A percentile compares a stretch with the other conserved stretches of the same genome.
Evolutionary conservation across 176 grass and related monocot genomes (phyloP).

Genomic region (Zea mays): Zm-B73-REFERENCE-NAM-5.0 NC_050097.1:195062501-195063000

Average conservation of each 20-base stretch:
- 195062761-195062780: conserved; percentile 14
- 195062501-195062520: background rate
- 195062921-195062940: conserved; percentile 40
- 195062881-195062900: conserved; percentile 37
- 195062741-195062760: background rate
- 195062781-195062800: conserved; percentile 33
- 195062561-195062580: background rate
- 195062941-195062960: conserved; percentile 27
- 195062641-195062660: conserved; percentile 3
- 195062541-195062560: background rate
- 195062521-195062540: background rate
- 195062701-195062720: background rate
- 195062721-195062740: conserved; percentile 27
- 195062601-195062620: conserved; percentile 3
- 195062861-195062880: conserved; percentile 40
- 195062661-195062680: background rate
- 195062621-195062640: background rate
- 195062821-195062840: background rate
- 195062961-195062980: conserved; percentile 21
- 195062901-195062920: conserved; percentile 39
- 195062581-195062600: background rate
- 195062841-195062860: conserved; percentile 1
- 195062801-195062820: conserved; percentile 7
- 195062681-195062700: background rate
- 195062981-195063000: too few relatives aligned